Evolutionary conservation across 73 alveolate species (phyloP), one percentile per base, ranked within the genome.

Genomic region (Effrenium voratum): DNA sequence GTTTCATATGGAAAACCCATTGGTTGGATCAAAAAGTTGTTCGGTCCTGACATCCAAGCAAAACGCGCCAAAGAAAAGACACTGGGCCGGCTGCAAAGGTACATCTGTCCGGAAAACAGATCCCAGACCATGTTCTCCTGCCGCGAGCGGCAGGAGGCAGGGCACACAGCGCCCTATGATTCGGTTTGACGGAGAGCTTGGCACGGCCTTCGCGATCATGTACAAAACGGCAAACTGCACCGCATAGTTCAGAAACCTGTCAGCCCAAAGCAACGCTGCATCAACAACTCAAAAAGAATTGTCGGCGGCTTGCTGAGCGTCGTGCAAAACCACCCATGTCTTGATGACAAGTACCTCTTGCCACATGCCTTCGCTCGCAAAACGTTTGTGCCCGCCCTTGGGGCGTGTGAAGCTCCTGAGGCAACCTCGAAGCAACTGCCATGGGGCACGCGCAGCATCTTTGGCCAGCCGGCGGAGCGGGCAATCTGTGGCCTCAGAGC

Each of bases 381-480:
- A n/a, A n/a, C n/a, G n/a, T n/a, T n/a, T n/a, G n/a, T n/a, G n/a
- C n/a, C n/a, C n/a, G n/a, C n/a, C n/a, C n/a, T n/a, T n/a, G n/a
- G n/a, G n/a, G n/a, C n/a, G n/a, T n/a, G n/a, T n/a, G n/a, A n/a
- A n/a, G n/a, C n/a, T n/a, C n/a, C n/a, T n/a, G n/a, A n/a, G n/a
- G n/a, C n/a, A n/a, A n/a, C n/a, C n/a, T n/a, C n/a, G n/a, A n/a
- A n/a, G n/a, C n/a, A n/a, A n/a, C n/a, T n/a, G n/a, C n/a, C n/a
- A n/a, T n/a, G n/a, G n/a, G n/a, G n/a, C n/a, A n/a, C n/a, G n/a
- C n/a, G n/a, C 96, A 88, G 41, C 73, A 45, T 86, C n/a, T 68
- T 88, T 44, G 96, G 96, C 96, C 96, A 88, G n/a, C 86, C 76
- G 26, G 96, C 96, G 28, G 96, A 88, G 44, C 96, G 84, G 15